Conservation (phyloP, 2,329 filamentous ascomycete species). For the Exophiala aquamarina region DNA sequence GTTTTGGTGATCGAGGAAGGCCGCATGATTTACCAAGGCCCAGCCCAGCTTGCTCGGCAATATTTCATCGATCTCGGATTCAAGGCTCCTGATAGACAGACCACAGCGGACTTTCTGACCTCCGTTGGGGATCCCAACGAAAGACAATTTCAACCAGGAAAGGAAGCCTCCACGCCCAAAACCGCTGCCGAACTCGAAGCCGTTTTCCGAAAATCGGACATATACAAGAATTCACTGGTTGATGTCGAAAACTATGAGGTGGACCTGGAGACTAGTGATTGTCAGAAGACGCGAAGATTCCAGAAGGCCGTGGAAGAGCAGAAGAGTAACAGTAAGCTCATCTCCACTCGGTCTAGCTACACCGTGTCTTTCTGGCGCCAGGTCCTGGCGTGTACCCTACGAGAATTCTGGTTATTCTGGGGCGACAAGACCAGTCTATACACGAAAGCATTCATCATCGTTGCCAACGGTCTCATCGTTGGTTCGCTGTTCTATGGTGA, state of each 20-base stretch:
- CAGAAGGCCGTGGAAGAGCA: slow-evolving; percentile 63
- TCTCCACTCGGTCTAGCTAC: slow-evolving; percentile 64
- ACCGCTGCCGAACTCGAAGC: slow-evolving; percentile 67
- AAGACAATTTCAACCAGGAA: slow-evolving; percentile 65
- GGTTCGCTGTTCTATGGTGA: slow-evolving; percentile 76
- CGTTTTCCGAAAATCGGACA: slow-evolving; percentile 63
- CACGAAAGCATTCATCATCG: slow-evolving; percentile 77
- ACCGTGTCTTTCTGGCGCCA: slow-evolving; percentile 74
- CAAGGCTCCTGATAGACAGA: slow-evolving; percentile 60
- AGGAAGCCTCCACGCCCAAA: slow-evolving; percentile 66
- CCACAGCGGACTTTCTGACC: slow-evolving; percentile 76
- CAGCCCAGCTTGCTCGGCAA: slow-evolving; percentile 58
- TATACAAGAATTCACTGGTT: slow-evolving; percentile 59
- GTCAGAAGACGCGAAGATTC: slow-evolving; percentile 64
- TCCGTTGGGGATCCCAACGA: slow-evolving; percentile 73
- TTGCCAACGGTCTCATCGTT: slow-evolving; percentile 72
- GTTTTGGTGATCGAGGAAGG: slow-evolving; percentile 75
- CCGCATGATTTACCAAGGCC: slow-evolving; percentile 67
- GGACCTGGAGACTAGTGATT: slow-evolving; percentile 56
- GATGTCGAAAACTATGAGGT: slow-evolving; percentile 64
- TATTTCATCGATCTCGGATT: slow-evolving; percentile 70
- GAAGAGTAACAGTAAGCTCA: slow-evolving; percentile 63
- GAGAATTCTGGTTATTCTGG: slow-evolving; percentile 76
- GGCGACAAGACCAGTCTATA: slow-evolving; percentile 73
- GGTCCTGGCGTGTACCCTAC: slow-evolving; percentile 59